A percentile compares a stretch with the other conserved stretches of the same genome.
Evolutionary conservation across 148 eudicot species (phyloP).

Genomic region (Rhododendron ovatum): DNA sequence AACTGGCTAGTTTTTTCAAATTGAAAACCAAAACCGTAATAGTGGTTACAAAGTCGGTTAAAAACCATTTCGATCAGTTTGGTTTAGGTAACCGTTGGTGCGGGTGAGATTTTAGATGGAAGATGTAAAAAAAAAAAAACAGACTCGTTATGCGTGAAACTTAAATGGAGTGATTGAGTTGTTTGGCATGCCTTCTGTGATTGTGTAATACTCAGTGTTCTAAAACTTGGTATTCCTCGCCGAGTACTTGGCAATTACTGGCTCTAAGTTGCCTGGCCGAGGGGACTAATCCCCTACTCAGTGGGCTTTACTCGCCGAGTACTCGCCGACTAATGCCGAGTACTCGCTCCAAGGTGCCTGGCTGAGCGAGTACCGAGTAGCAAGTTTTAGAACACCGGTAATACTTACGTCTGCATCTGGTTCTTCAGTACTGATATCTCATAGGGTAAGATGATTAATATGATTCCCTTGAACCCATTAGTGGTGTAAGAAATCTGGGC

Average conservation of each 20-base stretch:
- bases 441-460: background rate
- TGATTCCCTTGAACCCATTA: background rate
- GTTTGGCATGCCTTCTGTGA: background rate
- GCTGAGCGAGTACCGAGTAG: too few relatives aligned
- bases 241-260: too few relatives aligned
- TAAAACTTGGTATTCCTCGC: too few relatives aligned
- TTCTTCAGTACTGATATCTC: background rate
- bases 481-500: background rate
- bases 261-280: too few relatives aligned
- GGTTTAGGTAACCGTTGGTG: background rate
- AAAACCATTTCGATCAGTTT: background rate
- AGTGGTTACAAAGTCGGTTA: background rate
- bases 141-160: background rate
- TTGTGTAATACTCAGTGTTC: background rate
- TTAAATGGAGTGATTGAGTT: constrained; percentile 1
- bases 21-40: background rate
- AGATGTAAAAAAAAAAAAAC: background rate
- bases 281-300: too few relatives aligned
- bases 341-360: too few relatives aligned
- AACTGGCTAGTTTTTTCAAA: background rate
- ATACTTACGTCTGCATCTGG: background rate
- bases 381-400: too few relatives aligned
- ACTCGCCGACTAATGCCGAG: too few relatives aligned
- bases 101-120: background rate
- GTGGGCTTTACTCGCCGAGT: too few relatives aligned